Evolutionary conservation across 2,329 filamentous ascomycete genomes (phyloP).

Genomic region (Hypoxylon sp.): DNA sequence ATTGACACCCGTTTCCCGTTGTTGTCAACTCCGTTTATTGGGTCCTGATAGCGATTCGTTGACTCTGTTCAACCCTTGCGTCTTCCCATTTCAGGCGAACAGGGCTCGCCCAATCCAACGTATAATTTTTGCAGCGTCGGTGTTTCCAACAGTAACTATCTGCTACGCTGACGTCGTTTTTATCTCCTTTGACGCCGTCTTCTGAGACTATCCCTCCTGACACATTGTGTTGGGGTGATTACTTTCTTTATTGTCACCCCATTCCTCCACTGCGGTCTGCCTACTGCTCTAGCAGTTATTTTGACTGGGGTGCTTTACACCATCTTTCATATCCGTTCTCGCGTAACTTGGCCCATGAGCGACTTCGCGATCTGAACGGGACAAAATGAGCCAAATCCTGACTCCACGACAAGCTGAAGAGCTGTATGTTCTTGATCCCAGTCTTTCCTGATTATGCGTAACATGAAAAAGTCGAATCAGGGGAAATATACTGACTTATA

Average conservation of each 20-base stretch:
- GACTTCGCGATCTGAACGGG: conserved; percentile 25
- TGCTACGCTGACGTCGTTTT: neutral
- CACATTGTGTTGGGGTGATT: conserved; percentile 8
- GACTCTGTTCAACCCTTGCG: conserved; percentile 11
- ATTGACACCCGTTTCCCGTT: conserved; percentile 5
- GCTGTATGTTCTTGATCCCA: conserved; percentile 47
- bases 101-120: neutral
- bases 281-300: conserved; percentile 20
- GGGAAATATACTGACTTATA: conserved; percentile 19
- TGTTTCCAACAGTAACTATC: neutral
- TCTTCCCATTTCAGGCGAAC: conserved; percentile 12
- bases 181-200: conserved; percentile 20
- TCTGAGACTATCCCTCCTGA: conserved; percentile 10
- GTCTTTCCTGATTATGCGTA: neutral
- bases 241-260: conserved; percentile 26
- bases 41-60: conserved; percentile 14
- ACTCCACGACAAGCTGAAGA: conserved; percentile 55
- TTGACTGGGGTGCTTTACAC: neutral
- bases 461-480: neutral
- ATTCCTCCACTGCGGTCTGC: neutral
- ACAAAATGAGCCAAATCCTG: conserved; percentile 53
- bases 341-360: conserved; percentile 26
- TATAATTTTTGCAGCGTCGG: conserved; percentile 6
- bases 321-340: neutral
- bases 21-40: neutral